Conservation (phyloP, 192 early-diverging fungal species). For the Powellomyces hirtus region DNA sequence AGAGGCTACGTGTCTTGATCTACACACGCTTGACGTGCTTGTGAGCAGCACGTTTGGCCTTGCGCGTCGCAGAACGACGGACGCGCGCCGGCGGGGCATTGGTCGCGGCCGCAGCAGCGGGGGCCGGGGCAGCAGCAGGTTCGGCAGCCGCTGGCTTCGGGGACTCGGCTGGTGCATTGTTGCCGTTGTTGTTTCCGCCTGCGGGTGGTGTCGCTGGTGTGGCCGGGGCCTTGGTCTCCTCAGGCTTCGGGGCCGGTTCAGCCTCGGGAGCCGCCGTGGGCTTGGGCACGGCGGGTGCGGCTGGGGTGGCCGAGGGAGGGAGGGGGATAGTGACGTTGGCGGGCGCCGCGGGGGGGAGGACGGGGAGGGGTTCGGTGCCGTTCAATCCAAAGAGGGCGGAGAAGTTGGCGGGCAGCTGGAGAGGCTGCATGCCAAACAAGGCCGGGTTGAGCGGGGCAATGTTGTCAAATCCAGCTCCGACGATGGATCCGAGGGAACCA, state of each 20-base stretch:
- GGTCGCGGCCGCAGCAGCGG: neutral
- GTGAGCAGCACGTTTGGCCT: no score
- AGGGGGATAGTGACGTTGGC: neutral
- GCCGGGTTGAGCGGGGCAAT: neutral
- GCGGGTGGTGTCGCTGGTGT: neutral
- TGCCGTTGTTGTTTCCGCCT: no score
- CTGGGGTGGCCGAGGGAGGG: neutral
- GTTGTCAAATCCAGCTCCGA: neutral
- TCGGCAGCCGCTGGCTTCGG: neutral
- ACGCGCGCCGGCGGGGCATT: no score
- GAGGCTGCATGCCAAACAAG: neutral
- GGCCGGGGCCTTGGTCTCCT: neutral
- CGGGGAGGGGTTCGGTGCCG: neutral
- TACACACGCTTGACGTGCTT: no score
- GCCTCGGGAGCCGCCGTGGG: neutral
- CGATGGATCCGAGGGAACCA: neutral
- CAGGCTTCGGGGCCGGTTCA: neutral
- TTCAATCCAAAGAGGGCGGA: neutral
- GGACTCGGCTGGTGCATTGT: neutral
- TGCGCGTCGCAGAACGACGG: no score
- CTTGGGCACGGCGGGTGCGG: neutral
- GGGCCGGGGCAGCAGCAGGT: neutral
- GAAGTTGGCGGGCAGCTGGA: constrained; percentile 20
- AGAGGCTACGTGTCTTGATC: no score
- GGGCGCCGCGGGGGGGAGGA: neutral